Percentiles rank a stretch among this genome's conserved stretches.
These are phyloP conservation scores for Aspergillus bertholletiae DNA, from an alignment of 495 filamentous ascomycete species.

Conservation along the genomic window DNA sequence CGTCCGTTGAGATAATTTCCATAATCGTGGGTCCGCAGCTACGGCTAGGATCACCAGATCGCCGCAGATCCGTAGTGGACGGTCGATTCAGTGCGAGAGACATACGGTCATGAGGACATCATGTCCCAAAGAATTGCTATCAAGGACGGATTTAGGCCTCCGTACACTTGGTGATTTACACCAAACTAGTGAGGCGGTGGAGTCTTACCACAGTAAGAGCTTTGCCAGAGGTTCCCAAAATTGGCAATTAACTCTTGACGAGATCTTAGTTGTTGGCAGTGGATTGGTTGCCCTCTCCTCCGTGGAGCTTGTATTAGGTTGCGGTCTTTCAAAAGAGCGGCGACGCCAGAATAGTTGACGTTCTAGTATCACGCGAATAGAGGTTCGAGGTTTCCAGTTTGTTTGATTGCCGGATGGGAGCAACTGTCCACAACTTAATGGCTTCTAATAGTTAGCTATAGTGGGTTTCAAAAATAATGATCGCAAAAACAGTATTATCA, in stretches of 20 bases:
- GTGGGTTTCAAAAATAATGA: background rate
- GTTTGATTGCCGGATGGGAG: background rate
- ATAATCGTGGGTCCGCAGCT: slow-evolving; percentile 13
- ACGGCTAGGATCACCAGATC: slow-evolving; percentile 8
- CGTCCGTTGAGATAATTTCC: slow-evolving; percentile 20
- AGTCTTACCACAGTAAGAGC: background rate
- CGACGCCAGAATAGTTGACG: background rate
- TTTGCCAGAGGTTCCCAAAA: background rate
- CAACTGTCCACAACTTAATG: slow-evolving; percentile 3
- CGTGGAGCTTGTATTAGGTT: background rate
- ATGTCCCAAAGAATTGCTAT: slow-evolving; percentile 3
- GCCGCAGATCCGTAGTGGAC: slow-evolving; percentile 16
- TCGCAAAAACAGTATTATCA: background rate
- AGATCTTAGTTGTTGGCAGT: background rate
- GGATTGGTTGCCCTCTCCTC: background rate
- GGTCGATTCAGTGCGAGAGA: slow-evolving; percentile 12
- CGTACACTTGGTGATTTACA: background rate
- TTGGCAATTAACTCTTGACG: slow-evolving; percentile 10
- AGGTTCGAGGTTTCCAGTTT: slow-evolving; percentile 1
- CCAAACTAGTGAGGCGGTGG: slow-evolving; percentile 1
- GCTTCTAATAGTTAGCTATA: slow-evolving; percentile 6
- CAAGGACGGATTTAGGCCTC: background rate
- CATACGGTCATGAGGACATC: slow-evolving; percentile 25
- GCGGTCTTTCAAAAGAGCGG: background rate
- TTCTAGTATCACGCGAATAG: slow-evolving; percentile 10